These are phyloP conservation scores for Thermochaetoides thermophila DNA, from an alignment of 495 filamentous ascomycete genomes.

Conservation along the genomic window DNA sequence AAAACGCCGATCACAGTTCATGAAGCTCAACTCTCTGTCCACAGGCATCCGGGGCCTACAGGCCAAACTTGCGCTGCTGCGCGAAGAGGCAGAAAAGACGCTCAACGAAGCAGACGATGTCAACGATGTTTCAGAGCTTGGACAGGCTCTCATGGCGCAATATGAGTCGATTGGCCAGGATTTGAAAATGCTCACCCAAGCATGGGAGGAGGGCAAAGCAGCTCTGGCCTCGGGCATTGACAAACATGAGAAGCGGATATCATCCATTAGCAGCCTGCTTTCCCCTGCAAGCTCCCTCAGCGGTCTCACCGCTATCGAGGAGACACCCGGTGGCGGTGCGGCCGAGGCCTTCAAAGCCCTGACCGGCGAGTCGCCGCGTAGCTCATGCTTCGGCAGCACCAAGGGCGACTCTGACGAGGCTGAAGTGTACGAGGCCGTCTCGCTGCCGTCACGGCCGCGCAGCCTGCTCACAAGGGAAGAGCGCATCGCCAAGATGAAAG, in stretches of 20 bases:
- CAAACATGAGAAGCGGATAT: constrained; percentile 51
- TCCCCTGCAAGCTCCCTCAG: constrained; percentile 71
- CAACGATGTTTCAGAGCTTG: constrained; percentile 58
- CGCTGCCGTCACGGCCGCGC: constrained; percentile 54
- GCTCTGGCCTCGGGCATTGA: constrained; percentile 63
- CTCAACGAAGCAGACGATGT: constrained; percentile 61
- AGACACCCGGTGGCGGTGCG: constrained; percentile 42
- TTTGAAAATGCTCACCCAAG: constrained; percentile 64
- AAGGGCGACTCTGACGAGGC: constrained; percentile 38
- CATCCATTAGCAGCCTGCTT: constrained; percentile 51
- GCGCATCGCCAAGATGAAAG: constrained; percentile 73
- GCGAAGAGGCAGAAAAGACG: constrained; percentile 72
- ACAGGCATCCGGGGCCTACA: constrained; percentile 85
- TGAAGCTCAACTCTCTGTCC: constrained; percentile 72
- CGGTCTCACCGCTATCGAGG: constrained; percentile 70
- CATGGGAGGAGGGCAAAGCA: constrained; percentile 79
- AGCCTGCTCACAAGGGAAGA: constrained; percentile 73
- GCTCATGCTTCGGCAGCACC: constrained; percentile 15
- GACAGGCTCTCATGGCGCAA: constrained; percentile 62
- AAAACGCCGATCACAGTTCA: constrained; percentile 65
- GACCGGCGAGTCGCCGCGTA: constrained; percentile 45
- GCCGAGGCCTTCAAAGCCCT: constrained; percentile 59
- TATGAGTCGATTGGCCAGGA: constrained; percentile 91
- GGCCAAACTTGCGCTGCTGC: constrained; percentile 83
- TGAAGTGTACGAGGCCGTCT: constrained; percentile 84